Evolutionary conservation across 2,329 filamentous ascomycete genomes (phyloP), one percentile per base, ranked within the genome.

Genomic region (Penicillium sp.): DNA sequence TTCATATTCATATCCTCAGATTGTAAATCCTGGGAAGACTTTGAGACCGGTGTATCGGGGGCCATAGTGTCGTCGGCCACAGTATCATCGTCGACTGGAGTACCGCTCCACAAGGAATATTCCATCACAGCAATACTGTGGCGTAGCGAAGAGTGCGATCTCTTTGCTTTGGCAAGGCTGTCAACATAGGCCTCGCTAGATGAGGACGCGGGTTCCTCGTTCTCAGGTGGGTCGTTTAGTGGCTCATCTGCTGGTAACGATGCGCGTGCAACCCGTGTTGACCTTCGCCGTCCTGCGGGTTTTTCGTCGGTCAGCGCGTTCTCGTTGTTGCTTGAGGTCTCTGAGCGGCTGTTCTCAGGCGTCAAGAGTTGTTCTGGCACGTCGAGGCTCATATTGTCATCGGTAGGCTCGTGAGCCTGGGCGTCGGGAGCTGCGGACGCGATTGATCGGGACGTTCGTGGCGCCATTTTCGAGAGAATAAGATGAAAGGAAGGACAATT

Each of bases 111-210:
- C 38, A 71, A 53, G 26, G 67, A 57, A 26, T 64, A 67, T 54
- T 78, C 73, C 63, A 77, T 73, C 26, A 73, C 72, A 26, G 73
- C 70, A 55, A 77, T 71, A 59, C 75, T 75, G 57, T 77, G 69
- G 43, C 73, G 72, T 35, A 75, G 65, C 17, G 70, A 72, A 30
- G 69, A 68, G 30, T 70, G 70, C 11, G 73, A 68, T 50, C 66
- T 64, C 72, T 75, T 64, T 63, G 62, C 63, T 46, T 61, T 61
- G 31, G 62, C 63, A 16, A 74, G 57, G 69, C 73, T 63, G 69
- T 70, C 56, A 73, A 80, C 73, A 46, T 68, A 71, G 12, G 67
- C 65, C 25, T 65, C 64, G 30, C 64, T 66, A 11, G 64, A 62
- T 17, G 62, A 60, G 31, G 65, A 51, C 10, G 60, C 56, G 8